These are phyloP conservation scores for Botrytis tulipae DNA, from an alignment of 2,329 filamentous ascomycete genomes.

Conservation along the genomic window DNA sequence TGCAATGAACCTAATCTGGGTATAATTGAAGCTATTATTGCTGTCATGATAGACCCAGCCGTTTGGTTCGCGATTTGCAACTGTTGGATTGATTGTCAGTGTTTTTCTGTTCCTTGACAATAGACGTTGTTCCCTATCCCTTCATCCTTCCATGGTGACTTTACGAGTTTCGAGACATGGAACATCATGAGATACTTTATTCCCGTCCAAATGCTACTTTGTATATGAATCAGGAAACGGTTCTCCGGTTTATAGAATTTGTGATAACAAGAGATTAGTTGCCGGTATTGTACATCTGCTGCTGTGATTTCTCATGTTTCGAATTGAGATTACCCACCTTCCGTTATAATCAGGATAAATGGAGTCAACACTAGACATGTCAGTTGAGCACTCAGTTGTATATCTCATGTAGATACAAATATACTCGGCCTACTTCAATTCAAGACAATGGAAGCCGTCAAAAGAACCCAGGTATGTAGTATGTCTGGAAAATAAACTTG, in stretches of 20 bases:
- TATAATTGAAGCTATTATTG: slow-evolving; percentile 1
- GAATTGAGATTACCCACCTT: slow-evolving; percentile 7
- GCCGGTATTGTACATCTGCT: neutral
- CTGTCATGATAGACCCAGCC: neutral
- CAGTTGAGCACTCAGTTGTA: slow-evolving; percentile 5
- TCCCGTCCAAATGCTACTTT: neutral
- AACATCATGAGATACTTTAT: neutral
- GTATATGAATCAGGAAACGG: neutral
- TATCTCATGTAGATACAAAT: neutral
- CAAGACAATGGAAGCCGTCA: slow-evolving; percentile 2
- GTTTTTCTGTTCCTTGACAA: neutral
- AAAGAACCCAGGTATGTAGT: neutral
- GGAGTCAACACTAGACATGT: neutral
- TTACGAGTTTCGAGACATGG: neutral
- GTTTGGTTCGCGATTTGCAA: neutral
- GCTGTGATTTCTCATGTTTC: slow-evolving; percentile 3
- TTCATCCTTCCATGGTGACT: neutral
- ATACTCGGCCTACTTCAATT: neutral
- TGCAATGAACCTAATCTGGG: neutral
- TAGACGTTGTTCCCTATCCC: neutral
- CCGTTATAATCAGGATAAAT: neutral
- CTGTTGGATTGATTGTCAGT: neutral
- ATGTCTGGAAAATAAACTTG: neutral
- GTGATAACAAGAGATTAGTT: neutral
- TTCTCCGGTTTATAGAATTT: neutral